These are phyloP conservation scores for Metschnikowia kofuensis DNA, from an alignment of 805 yeast species.

Conservation along the genomic window DNA sequence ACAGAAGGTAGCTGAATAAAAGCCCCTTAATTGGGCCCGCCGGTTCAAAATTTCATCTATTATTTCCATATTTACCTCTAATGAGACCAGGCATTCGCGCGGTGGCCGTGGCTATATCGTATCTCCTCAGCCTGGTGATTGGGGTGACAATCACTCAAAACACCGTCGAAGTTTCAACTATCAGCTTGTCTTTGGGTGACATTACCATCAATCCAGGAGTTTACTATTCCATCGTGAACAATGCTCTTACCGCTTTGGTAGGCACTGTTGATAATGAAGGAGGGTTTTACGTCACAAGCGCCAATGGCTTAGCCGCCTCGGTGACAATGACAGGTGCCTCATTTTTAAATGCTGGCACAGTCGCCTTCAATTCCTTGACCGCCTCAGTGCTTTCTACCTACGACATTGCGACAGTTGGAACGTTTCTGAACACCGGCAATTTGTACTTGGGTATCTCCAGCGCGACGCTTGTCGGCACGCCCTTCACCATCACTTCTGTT, in stretches of 20 bases:
- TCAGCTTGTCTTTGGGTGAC: background rate
- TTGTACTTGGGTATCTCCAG: conserved; percentile 18
- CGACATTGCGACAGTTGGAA: conserved; percentile 11
- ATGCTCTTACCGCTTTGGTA: background rate
- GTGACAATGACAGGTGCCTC: conserved; percentile 1
- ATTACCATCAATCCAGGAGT: conserved; percentile 7
- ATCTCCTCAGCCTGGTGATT: background rate
- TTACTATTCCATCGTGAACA: conserved; percentile 10
- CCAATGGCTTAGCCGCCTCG: background rate
- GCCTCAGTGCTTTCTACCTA: conserved; percentile 19
- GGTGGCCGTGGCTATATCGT: background rate
- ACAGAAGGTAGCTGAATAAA: background rate
- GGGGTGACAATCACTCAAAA: conserved; percentile 3
- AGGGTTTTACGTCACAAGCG: conserved; percentile 9
- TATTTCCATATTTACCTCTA: background rate
- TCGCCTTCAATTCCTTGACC: conserved; percentile 21
- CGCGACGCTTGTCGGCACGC: conserved; percentile 15
- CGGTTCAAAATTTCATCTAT: background rate
- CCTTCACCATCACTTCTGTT: conserved; percentile 3
- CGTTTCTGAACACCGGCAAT: conserved; percentile 24
- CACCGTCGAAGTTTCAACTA: background rate
- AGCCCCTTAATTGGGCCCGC: background rate
- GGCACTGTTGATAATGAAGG: conserved; percentile 10
- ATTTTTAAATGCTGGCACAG: conserved; percentile 18
- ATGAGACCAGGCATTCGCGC: background rate